Evolutionary conservation across 106 monocot genomes (phyloP).

Genomic region (Allium fistulosum): DNA sequence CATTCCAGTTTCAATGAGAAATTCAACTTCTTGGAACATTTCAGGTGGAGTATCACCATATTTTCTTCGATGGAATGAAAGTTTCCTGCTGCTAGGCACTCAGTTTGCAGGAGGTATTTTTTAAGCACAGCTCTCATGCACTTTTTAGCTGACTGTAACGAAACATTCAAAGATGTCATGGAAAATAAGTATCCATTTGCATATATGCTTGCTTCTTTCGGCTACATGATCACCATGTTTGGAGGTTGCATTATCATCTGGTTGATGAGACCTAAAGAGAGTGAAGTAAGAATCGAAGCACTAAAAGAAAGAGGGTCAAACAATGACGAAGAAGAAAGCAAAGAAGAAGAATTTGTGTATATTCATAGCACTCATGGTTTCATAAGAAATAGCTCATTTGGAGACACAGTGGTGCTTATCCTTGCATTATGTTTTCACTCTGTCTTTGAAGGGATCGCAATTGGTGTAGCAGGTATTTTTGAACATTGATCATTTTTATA

Average conservation of each 20-base stretch:
- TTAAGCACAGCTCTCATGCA: slow-evolving; percentile 77
- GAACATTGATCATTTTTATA: too few species aligned
- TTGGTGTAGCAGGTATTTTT: slow-evolving; percentile 60
- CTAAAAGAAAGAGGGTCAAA: background rate
- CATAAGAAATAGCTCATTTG: slow-evolving; percentile 27
- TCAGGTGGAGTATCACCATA: slow-evolving; percentile 66
- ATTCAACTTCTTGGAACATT: too few species aligned
- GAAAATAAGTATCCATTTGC: slow-evolving; percentile 51
- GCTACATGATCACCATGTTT: slow-evolving; percentile 59
- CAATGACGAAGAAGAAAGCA: background rate
- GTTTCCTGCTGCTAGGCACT: slow-evolving; percentile 57
- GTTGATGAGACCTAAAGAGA: slow-evolving; percentile 7
- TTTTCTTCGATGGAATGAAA: slow-evolving; percentile 71
- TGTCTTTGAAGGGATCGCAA: slow-evolving; percentile 79
- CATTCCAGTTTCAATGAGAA: too few species aligned
- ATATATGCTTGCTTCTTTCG: slow-evolving; percentile 66
- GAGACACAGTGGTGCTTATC: slow-evolving; percentile 57
- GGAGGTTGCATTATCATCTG: slow-evolving; percentile 38
- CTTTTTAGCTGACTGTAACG: slow-evolving; percentile 57
- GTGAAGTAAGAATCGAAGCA: background rate
- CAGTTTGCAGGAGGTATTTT: slow-evolving; percentile 82
- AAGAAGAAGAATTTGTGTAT: background rate
- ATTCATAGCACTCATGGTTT: background rate
- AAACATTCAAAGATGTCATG: slow-evolving; percentile 52
- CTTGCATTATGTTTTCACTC: slow-evolving; percentile 76